A percentile compares a stretch with the other conserved stretches of the same genome.
phyloP scores from a whole-genome alignment of 345 rosid genomes.

The Cardamine chenopodiifolia region DNA sequence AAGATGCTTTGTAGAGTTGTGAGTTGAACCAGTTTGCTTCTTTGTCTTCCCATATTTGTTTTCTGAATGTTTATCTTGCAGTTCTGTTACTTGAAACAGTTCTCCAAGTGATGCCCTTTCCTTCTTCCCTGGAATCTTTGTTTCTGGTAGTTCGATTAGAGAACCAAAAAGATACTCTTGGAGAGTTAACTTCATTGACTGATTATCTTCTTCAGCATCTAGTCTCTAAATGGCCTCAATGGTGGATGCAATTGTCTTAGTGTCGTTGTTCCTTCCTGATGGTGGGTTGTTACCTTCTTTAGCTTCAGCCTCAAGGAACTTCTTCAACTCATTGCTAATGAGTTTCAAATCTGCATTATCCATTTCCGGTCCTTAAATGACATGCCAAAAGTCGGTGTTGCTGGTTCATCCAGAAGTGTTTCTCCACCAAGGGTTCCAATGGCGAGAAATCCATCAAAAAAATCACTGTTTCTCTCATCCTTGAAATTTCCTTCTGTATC shows the following conservation, averaged over 20 bases:
- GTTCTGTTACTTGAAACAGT: slow-evolving; percentile 63
- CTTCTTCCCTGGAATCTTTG: slow-evolving; percentile 52
- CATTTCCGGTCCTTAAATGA: slow-evolving; percentile 50
- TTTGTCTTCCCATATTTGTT: slow-evolving; percentile 48
- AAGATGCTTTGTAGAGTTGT: slow-evolving; percentile 59
- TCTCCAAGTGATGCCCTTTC: slow-evolving; percentile 74
- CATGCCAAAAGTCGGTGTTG: slow-evolving; percentile 71
- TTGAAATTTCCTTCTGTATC: slow-evolving; percentile 36
- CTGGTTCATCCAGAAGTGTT: slow-evolving; percentile 53
- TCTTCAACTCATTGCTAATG: slow-evolving; percentile 65
- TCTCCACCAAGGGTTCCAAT: slow-evolving; percentile 88
- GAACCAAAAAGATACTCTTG: slow-evolving; percentile 84
- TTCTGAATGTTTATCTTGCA: slow-evolving; percentile 45
- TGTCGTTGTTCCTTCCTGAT: slow-evolving; percentile 66
- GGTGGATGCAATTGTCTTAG: slow-evolving; percentile 59
- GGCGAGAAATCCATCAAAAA: slow-evolving; percentile 79
- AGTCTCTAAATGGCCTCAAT: slow-evolving; percentile 54
- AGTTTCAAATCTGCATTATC: slow-evolving; percentile 56
- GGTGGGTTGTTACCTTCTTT: slow-evolving; percentile 66
- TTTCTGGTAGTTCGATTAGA: slow-evolving; percentile 58
- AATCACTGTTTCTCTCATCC: slow-evolving; percentile 55
- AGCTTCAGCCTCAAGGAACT: slow-evolving; percentile 81
- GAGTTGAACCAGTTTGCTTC: slow-evolving; percentile 51
- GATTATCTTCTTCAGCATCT: slow-evolving; percentile 50
- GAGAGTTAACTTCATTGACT: slow-evolving; percentile 60